Conservation (phyloP, 169 alveolate genomes). For the Amoebophrya sp. region DNA sequence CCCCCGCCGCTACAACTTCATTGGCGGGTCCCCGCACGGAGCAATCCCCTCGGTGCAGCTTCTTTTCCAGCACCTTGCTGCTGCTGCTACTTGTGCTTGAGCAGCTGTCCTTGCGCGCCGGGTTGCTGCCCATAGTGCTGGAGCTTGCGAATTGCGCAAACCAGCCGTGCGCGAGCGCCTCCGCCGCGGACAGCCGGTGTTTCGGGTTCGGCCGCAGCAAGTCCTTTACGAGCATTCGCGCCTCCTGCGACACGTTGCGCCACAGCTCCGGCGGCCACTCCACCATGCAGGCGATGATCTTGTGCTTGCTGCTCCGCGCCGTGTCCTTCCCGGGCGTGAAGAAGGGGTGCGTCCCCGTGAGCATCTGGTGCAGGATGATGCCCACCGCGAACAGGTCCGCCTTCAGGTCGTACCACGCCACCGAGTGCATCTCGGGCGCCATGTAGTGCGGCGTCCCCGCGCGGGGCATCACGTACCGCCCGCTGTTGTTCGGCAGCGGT, state of each 20-base stretch:
- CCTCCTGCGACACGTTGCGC: constrained; percentile 44
- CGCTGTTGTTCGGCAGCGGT: neutral
- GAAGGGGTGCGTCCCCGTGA: constrained; percentile 58
- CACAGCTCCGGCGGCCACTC: constrained; percentile 29
- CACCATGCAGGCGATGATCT: constrained; percentile 7
- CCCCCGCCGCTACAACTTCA: too few species aligned
- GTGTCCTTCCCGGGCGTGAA: constrained; percentile 44
- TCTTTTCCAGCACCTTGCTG: too few species aligned
- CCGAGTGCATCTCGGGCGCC: constrained; percentile 53
- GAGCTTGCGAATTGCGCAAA: constrained; percentile 25
- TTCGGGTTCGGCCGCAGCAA: constrained; percentile 41
- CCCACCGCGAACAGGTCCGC: constrained; percentile 61
- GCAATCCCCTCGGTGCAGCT: too few species aligned
- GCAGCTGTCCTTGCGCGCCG: too few species aligned
- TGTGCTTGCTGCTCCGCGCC: constrained; percentile 37
- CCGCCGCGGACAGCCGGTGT: constrained; percentile 42
- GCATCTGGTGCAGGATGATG: constrained; percentile 47
- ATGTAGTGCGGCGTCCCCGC: constrained; percentile 60
- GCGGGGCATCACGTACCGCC: constrained; percentile 11
- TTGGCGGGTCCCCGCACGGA: too few species aligned
- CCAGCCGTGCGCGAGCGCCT: constrained; percentile 43
- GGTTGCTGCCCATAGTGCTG: too few species aligned
- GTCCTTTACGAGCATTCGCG: constrained; percentile 31
- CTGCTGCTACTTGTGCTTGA: too few species aligned
- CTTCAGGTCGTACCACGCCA: constrained; percentile 36